Evolutionary conservation across 2,329 filamentous ascomycete species (phyloP), one percentile per base, ranked within the genome.

Genomic region (Colletotrichum tropicale): DNA sequence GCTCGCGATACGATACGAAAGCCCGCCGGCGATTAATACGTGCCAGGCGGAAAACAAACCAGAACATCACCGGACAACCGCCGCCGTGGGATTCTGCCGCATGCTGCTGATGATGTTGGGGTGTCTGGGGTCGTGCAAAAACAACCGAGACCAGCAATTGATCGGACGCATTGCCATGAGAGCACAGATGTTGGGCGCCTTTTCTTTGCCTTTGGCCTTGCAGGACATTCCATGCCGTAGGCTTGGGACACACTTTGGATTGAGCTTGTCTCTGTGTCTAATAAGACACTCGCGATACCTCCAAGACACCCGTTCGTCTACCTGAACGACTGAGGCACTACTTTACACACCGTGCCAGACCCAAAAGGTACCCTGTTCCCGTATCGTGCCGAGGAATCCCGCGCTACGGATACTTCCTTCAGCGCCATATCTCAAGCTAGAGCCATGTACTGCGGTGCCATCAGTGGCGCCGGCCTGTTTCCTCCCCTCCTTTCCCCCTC

Each of bases 141-240:
- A 73, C 64, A 24, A 36, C 43, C 70, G 43, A 55, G 62, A 55
- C 36, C 68, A 64, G 52, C 26, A 62, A 62, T n/a, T 38, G 36
- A 75, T 75, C 70, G 26, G 74, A 75, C 21, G 70, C 48, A 73
- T 69, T 73, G 58, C 58, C 68, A 71, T 70, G n/a, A 38, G 48
- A 64, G 73, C 73, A 75, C 73, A 68, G 73, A 73, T 75, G 56
- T 43, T 43, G 58, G 32, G 26, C 62, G 43, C 48, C 24, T 28
- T 12, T 36, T 62, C 68, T 61, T 66, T 71, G 68, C 38, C 26
- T 71, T 75, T 66, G 52, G n/a, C 61, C 62, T 32, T 43, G 55
- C 62, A 75, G 38, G 62, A 62, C 69, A 64, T 75, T 75, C 73
- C 73, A 52, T 26, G 48, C 48, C 58, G 58, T 28, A 24, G 36